A percentile compares a stretch with the other conserved stretches of the same genome.
Evolutionary conservation across 176 grass and related monocot genomes (phyloP).

Genomic region (Carex kokanica): DNA sequence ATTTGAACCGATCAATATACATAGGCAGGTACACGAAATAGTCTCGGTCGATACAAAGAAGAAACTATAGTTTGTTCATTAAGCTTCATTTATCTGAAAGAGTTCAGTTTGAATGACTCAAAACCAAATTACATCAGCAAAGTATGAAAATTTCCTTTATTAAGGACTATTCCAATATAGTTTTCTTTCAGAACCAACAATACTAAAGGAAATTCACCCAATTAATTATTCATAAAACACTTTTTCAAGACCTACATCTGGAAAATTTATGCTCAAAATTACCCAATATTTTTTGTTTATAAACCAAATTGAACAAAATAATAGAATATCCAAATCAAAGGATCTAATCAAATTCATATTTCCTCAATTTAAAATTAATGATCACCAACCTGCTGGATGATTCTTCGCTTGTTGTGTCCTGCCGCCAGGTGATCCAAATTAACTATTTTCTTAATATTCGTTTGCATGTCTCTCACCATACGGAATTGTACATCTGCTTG

Average conservation of each 20-base stretch:
- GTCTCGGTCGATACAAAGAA: neutral
- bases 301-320: neutral
- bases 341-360: neutral
- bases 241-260: neutral
- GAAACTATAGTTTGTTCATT: neutral
- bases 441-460: conserved; percentile 83
- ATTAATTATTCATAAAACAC: neutral
- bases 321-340: neutral
- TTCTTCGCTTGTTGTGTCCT: conserved; percentile 84
- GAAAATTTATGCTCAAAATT: neutral
- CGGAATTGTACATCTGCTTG: conserved; percentile 82
- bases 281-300: neutral
- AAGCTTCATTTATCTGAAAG: neutral
- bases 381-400: conserved; percentile 67
- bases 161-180: neutral
- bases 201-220: neutral
- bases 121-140: neutral
- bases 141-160: neutral
- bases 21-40: neutral
- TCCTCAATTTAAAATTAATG: neutral
- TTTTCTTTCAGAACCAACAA: neutral
- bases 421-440: conserved; percentile 71
- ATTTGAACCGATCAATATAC: neutral
- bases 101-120: neutral
- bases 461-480: conserved; percentile 89